A percentile compares a stretch with the other conserved stretches of the same genome.
phyloP scores from a whole-genome alignment of 1,284 basidiomycete genomes.

The Moesziomyces sp. region DNA sequence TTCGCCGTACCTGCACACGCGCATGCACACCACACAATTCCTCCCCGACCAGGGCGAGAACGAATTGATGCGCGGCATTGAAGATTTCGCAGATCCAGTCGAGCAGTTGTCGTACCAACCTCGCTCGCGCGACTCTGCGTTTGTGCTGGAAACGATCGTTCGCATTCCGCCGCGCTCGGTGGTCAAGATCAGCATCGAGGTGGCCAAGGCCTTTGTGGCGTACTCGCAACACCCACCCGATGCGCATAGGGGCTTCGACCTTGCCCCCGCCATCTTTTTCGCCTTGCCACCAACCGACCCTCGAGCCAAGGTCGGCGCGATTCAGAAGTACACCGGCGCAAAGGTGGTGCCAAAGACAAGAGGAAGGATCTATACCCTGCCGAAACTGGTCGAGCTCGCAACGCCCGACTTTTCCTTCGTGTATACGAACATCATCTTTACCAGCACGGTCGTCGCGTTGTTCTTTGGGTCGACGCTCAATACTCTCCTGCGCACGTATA shows the following conservation, averaged over 20 bases:
- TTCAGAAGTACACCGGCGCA: background rate
- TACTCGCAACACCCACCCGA: conserved; percentile 97
- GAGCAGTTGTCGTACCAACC: conserved; percentile 50
- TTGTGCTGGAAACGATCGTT: conserved; percentile 74
- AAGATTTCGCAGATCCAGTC: conserved; percentile 47
- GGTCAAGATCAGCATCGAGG: conserved; percentile 77
- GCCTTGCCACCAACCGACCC: conserved; percentile 21
- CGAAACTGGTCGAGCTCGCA: conserved; percentile 86
- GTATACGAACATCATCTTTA: conserved; percentile 86
- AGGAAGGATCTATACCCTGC: conserved; percentile 77
- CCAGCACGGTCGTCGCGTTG: conserved; percentile 73
- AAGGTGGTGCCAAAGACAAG: too few relatives aligned
- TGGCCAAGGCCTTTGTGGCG: conserved; percentile 85
- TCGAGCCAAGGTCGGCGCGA: conserved; percentile 3
- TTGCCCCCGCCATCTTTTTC: conserved; percentile 75
- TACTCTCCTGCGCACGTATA: conserved; percentile 81
- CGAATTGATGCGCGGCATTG: conserved; percentile 28
- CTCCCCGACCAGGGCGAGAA: conserved; percentile 22
- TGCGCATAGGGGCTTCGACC: conserved; percentile 91
- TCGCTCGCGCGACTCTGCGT: conserved; percentile 2
- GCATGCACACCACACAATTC: conserved; percentile 70
- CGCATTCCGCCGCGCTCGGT: conserved; percentile 74
- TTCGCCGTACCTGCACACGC: conserved; percentile 85
- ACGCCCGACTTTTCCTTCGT: conserved; percentile 99
- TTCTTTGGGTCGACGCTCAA: conserved; percentile 95